These are phyloP conservation scores for Spizellomyces sp. DNA, from an alignment of 192 early-diverging fungal species.

Conservation along the genomic window DNA sequence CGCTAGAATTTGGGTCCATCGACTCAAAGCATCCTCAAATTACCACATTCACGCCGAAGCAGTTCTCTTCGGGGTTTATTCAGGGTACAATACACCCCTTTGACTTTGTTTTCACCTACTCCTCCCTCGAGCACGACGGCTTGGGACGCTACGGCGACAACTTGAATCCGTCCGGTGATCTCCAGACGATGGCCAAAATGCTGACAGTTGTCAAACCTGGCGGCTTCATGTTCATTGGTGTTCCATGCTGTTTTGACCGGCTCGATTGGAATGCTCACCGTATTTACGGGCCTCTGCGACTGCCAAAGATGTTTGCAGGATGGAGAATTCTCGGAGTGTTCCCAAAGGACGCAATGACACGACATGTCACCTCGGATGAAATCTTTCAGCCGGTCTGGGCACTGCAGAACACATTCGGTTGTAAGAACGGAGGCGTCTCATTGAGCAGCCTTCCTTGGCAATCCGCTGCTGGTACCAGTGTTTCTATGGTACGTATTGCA, in stretches of 20 bases:
- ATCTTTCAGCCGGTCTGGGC: too few species aligned
- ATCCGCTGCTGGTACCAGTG: too few species aligned
- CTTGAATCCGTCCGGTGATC: background rate
- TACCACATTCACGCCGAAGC: background rate
- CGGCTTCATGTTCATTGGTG: conserved; percentile 1
- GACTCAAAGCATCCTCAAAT: background rate
- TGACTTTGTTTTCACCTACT: background rate
- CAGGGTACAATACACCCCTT: background rate
- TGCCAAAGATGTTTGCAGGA: too few species aligned
- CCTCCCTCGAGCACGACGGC: background rate
- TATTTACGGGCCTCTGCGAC: background rate
- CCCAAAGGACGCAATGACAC: too few species aligned
- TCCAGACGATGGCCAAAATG: conserved; percentile 5
- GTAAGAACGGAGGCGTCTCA: too few species aligned
- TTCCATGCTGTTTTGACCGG: conserved; percentile 2
- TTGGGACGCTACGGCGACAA: background rate
- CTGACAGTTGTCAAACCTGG: conserved; percentile 5
- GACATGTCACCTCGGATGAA: too few species aligned
- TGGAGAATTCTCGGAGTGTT: too few species aligned
- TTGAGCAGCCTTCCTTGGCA: too few species aligned
- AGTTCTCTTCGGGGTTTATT: background rate
- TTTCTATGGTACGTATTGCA: background rate
- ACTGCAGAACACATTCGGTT: too few species aligned
- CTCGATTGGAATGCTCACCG: conserved; percentile 1
- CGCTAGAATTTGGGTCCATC: background rate